These are phyloP conservation scores for Kodamaea leandrae DNA, from an alignment of 805 yeast genomes.

Conservation along the genomic window DNA sequence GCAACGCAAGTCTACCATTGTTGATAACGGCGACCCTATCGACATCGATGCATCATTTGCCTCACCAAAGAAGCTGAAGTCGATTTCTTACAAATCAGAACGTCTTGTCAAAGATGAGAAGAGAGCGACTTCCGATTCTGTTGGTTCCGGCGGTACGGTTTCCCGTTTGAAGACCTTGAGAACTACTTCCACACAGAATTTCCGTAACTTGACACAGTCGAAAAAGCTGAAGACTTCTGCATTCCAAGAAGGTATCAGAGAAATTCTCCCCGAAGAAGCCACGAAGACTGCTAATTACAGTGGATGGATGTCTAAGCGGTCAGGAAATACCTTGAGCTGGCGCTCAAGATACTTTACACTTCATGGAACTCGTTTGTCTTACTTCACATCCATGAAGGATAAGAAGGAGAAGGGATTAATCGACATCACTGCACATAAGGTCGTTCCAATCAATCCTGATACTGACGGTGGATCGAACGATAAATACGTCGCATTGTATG, in stretches of 20 bases:
- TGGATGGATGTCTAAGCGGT: conserved; percentile 95
- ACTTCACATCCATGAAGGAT: conserved; percentile 76
- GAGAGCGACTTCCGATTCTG: conserved; percentile 39
- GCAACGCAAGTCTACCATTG: conserved; percentile 8
- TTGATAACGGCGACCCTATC: conserved; percentile 14
- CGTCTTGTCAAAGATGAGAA: conserved; percentile 19
- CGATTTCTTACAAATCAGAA: conserved; percentile 17
- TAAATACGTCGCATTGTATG: conserved; percentile 79
- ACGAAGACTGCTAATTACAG: conserved; percentile 69
- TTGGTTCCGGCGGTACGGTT: conserved; percentile 16
- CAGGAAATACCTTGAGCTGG: conserved; percentile 84
- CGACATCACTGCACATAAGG: conserved; percentile 93
- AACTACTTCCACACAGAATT: conserved; percentile 51
- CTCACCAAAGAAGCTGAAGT: conserved; percentile 36
- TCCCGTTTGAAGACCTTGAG: conserved; percentile 52
- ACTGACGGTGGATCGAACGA: conserved; percentile 63
- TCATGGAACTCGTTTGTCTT: conserved; percentile 91
- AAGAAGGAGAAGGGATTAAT: conserved; percentile 86
- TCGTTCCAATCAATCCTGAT: conserved; percentile 58
- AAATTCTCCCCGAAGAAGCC: conserved; percentile 72
- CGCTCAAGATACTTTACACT: conserved; percentile 79
- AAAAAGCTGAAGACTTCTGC: conserved; percentile 72
- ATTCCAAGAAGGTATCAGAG: conserved; percentile 83
- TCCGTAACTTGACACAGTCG: conserved; percentile 42
- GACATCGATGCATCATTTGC: conserved; percentile 26